A percentile compares a stretch with the other conserved stretches of the same genome.
phyloP scores from a whole-genome alignment of 2,329 filamentous ascomycete genomes.

The Xylariaceae sp. region DNA sequence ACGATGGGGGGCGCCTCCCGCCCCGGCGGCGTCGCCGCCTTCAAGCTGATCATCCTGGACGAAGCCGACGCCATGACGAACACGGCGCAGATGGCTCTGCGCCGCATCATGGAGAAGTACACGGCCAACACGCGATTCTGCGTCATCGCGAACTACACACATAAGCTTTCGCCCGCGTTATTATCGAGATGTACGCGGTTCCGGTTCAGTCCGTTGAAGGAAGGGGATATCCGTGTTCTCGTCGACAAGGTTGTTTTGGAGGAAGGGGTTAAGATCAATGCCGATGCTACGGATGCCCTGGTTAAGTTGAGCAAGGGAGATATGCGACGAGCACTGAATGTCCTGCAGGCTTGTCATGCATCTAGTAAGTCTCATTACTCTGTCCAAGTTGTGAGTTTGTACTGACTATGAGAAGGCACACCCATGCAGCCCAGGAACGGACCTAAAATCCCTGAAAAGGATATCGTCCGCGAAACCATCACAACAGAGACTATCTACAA shows the following conservation, averaged over 20 bases:
- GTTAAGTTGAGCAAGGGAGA: slow-evolving; percentile 89
- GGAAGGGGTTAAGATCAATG: slow-evolving; percentile 77
- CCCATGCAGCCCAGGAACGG: slow-evolving; percentile 58
- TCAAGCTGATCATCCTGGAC: slow-evolving; percentile 95
- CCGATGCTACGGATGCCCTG: slow-evolving; percentile 74
- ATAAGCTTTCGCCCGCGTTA: slow-evolving; percentile 90
- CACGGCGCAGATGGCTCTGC: slow-evolving; percentile 93
- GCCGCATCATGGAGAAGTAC: slow-evolving; percentile 98
- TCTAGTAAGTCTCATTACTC: slow-evolving; percentile 58
- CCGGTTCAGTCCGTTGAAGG: slow-evolving; percentile 88
- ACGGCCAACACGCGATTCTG: slow-evolving; percentile 97
- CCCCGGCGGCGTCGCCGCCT: slow-evolving; percentile 58
- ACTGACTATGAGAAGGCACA: slow-evolving; percentile 45
- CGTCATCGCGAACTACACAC: slow-evolving; percentile 97
- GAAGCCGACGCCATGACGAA: slow-evolving; percentile 99
- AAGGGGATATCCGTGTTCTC: slow-evolving; percentile 74
- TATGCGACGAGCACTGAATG: slow-evolving; percentile 91
- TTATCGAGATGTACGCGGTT: slow-evolving; percentile 93
- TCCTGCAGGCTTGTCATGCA: slow-evolving; percentile 92
- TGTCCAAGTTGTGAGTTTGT: not conserved
- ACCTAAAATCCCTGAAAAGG: slow-evolving; percentile 55
- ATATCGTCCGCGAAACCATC: slow-evolving; percentile 67
- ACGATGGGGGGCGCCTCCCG: slow-evolving; percentile 50
- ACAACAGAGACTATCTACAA: slow-evolving; percentile 96
- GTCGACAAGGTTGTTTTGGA: slow-evolving; percentile 88